Evolutionary conservation across 2,329 filamentous ascomycete species (phyloP).

Genomic region (Pseudodiploospora longispora): DNA sequence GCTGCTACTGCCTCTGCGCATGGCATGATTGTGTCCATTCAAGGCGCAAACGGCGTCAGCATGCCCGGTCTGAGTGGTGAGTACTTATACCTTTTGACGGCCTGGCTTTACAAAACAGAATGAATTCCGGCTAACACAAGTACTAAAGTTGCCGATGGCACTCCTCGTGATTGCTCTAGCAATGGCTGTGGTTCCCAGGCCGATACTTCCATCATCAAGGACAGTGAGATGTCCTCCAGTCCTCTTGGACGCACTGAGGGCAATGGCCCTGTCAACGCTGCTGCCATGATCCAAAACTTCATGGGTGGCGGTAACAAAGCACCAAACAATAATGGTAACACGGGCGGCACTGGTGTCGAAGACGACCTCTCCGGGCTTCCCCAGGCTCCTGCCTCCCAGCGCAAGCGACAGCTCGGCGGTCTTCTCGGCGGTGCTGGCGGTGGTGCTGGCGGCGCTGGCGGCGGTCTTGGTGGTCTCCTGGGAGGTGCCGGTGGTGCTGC

Average conservation of each 20-base stretch:
- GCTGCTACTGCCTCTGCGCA: slow-evolving; percentile 46
- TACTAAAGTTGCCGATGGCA: slow-evolving; percentile 50
- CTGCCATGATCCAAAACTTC: slow-evolving; percentile 49
- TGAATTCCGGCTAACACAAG: slow-evolving; percentile 3
- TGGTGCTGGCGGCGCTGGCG: slow-evolving; percentile 10
- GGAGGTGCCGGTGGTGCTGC: slow-evolving; percentile 12
- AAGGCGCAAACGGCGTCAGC: slow-evolving; percentile 52
- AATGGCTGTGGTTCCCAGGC: slow-evolving; percentile 57
- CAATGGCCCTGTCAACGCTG: slow-evolving; percentile 50
- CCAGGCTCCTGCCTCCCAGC: slow-evolving; percentile 9
- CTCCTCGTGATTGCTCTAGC: slow-evolving; percentile 57
- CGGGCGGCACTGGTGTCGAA: slow-evolving; percentile 33
- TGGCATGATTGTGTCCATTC: slow-evolving; percentile 47
- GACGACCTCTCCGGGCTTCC: slow-evolving; percentile 29
- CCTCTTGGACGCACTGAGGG: slow-evolving; percentile 57
- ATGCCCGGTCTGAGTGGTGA: slow-evolving; percentile 48
- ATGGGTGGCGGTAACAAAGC: slow-evolving; percentile 38
- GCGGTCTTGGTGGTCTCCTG: slow-evolving; percentile 7
- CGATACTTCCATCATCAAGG: slow-evolving; percentile 63
- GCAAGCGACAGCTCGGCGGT: slow-evolving; percentile 22
- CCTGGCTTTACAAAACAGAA: neutral
- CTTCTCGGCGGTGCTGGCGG: slow-evolving; percentile 18
- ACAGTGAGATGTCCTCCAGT: slow-evolving; percentile 46
- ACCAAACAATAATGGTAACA: slow-evolving; percentile 31
- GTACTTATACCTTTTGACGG: slow-evolving; percentile 3